phyloP scores from a whole-genome alignment of 73 alveolate species.

The Tetrahymena malaccensis region DNA sequence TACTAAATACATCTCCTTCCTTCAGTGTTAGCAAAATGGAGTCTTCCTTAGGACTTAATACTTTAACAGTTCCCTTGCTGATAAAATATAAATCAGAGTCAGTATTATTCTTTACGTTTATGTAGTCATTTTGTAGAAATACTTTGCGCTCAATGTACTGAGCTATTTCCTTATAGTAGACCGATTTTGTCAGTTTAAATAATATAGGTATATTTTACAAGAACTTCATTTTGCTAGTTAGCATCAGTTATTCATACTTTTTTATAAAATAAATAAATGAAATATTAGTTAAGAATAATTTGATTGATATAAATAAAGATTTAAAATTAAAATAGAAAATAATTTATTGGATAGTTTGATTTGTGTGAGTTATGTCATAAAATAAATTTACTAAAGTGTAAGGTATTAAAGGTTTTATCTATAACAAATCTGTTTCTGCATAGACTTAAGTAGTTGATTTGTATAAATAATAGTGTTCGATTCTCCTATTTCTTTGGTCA shows the following conservation, averaged over 20 bases:
- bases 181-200: not conserved
- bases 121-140: not conserved
- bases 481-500: not conserved
- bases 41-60: not conserved
- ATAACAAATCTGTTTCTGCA: not conserved
- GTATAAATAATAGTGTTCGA: not conserved
- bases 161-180: not conserved
- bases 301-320: too few species aligned
- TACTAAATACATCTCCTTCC: not conserved
- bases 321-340: too few species aligned
- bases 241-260: not conserved
- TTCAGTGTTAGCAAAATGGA: not conserved
- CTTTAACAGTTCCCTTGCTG: not conserved
- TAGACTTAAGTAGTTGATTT: not conserved
- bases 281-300: too few species aligned
- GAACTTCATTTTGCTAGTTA: not conserved
- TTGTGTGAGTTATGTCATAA: too few species aligned
- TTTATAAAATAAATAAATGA: not conserved
- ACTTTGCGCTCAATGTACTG: not conserved
- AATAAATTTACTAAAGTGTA: not conserved
- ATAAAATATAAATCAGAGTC: not conserved
- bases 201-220: not conserved
- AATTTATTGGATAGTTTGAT: too few species aligned
- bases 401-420: not conserved
- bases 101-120: not conserved